Percentiles rank a stretch among this genome's conserved stretches.
Evolutionary conservation across 2,329 filamentous ascomycete genomes (phyloP).

Genomic region (Aotearoamyces nothofagi): DNA sequence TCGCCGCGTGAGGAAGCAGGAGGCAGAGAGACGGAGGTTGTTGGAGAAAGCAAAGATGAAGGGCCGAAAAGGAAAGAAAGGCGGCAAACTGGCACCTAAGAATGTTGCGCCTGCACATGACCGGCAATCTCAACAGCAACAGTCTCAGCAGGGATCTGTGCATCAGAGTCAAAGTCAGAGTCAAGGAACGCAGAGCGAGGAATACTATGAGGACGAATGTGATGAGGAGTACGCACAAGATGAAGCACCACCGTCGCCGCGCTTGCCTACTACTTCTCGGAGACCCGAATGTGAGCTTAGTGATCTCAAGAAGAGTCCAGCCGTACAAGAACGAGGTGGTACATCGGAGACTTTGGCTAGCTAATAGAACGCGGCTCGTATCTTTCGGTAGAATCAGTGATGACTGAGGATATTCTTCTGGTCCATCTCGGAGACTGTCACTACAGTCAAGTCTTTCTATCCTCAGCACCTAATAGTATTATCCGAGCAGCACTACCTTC

Average conservation of each 20-base stretch:
- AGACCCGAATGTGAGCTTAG: too few relatives aligned
- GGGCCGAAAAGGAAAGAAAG: constrained; percentile 77
- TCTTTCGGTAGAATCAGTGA: too few relatives aligned
- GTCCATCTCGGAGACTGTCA: too few relatives aligned
- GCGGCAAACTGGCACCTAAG: constrained; percentile 35
- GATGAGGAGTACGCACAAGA: constrained; percentile 25
- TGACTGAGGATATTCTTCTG: too few relatives aligned
- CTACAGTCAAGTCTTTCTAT: too few relatives aligned
- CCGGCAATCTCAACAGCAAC: constrained; percentile 13
- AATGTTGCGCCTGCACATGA: constrained; percentile 10
- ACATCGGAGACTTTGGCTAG: too few relatives aligned
- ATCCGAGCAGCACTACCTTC: too few relatives aligned
- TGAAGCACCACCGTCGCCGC: not conserved
- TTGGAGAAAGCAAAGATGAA: constrained; percentile 93
- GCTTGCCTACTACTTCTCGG: not conserved
- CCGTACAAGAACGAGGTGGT: too few relatives aligned
- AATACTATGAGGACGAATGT: constrained; percentile 31
- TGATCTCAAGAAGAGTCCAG: too few relatives aligned
- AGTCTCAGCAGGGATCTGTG: constrained; percentile 21
- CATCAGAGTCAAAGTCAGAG: constrained; percentile 18
- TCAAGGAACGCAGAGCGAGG: constrained; percentile 29
- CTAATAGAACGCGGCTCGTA: too few relatives aligned
- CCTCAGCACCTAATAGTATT: too few relatives aligned
- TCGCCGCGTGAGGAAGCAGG: constrained; percentile 63
- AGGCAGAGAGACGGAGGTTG: constrained; percentile 72